A percentile compares a stretch with the other conserved stretches of the same genome.
These are phyloP conservation scores for Oenanthe javanica DNA, from an alignment of 140 eudicot species.

Conservation along the genomic window DNA sequence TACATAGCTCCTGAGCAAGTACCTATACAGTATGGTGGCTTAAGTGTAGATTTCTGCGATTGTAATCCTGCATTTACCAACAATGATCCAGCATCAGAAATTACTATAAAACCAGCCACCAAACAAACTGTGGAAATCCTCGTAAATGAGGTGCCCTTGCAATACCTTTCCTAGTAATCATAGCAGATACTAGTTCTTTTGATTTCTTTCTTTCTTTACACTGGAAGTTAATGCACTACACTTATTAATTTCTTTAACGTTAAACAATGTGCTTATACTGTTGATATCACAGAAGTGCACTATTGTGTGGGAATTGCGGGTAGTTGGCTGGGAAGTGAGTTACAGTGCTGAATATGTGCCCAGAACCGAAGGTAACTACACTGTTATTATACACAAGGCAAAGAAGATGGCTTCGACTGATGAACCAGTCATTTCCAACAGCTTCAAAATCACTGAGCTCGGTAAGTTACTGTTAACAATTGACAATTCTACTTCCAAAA, in stretches of 20 bases:
- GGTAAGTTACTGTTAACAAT: constrained; percentile 56
- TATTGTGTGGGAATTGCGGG: constrained; percentile 81
- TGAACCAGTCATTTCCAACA: constrained; percentile 49
- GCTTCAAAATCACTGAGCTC: constrained; percentile 43
- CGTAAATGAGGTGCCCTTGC: constrained; percentile 58
- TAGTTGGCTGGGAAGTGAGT: constrained; percentile 93
- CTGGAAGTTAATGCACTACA: not conserved
- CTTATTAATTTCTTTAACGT: not conserved
- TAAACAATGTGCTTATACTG: not conserved
- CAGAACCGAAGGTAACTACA: constrained; percentile 39
- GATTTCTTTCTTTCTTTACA: not conserved
- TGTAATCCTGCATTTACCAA: constrained; percentile 65
- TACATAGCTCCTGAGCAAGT: constrained; percentile 80
- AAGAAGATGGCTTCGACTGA: constrained; percentile 44
- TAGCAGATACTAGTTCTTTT: not conserved
- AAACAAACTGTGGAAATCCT: constrained; percentile 82
- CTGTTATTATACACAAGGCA: constrained; percentile 45
- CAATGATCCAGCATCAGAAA: constrained; percentile 73
- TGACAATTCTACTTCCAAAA: constrained; percentile 50
- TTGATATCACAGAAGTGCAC: constrained; percentile 54
- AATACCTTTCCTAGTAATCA: not conserved
- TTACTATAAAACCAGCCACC: constrained; percentile 66
- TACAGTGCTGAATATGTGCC: constrained; percentile 87
- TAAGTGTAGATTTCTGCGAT: constrained; percentile 74
- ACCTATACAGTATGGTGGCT: constrained; percentile 85